Evolutionary conservation across 139 green algal genomes (phyloP).

Genomic region (Closterium sp.): DNA sequence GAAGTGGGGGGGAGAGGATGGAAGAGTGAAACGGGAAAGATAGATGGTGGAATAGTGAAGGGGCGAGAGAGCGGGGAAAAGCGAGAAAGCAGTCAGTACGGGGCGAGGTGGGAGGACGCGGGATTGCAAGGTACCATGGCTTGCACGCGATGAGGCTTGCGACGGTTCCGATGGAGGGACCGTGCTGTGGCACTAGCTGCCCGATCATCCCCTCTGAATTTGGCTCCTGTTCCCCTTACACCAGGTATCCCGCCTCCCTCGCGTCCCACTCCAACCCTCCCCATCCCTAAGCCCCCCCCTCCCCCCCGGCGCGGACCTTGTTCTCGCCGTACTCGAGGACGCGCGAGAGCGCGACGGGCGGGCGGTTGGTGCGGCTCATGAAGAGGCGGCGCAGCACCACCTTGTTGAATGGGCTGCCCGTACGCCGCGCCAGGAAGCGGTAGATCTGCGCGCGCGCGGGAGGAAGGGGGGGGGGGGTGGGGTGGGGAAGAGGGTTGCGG

Average conservation of each 20-base stretch:
- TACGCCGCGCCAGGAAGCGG: conserved; percentile 91
- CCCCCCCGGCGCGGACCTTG: conserved; percentile 71
- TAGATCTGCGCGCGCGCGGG: conserved; percentile 83
- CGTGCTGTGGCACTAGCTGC: background rate
- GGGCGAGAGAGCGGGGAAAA: no score
- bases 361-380: conserved; percentile 91
- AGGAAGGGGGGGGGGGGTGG: no score
- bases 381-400: conserved; percentile 96
- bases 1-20: background rate
- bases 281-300: background rate
- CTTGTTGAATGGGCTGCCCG: conserved; percentile 95
- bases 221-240: background rate
- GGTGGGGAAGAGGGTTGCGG: background rate
- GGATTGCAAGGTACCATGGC: no score
- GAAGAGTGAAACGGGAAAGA: background rate
- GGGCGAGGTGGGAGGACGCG: no score
- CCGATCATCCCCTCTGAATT: background rate
- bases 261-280: background rate
- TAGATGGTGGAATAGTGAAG: no score
- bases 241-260: no score
- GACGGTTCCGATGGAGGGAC: background rate
- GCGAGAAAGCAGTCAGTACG: no score
- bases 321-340: conserved; percentile 86
- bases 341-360: conserved; percentile 92
- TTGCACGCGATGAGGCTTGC: no score